Conservation (phyloP, 1,284 basidiomycete genomes). For the Chondrostereum purpureum region DNA sequence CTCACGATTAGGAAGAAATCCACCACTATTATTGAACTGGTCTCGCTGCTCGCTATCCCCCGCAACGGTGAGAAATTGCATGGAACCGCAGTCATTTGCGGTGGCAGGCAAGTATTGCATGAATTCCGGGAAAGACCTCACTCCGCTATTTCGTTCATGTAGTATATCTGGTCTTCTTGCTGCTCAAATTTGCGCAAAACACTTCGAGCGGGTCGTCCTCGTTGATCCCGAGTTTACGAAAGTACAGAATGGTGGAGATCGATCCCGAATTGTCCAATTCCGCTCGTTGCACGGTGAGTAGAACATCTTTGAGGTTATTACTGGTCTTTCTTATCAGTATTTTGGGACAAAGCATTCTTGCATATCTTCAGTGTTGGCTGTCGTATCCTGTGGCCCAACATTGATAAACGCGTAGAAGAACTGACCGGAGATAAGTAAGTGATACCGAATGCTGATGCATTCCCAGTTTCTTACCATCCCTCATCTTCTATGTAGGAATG, state of each 20-base stretch:
- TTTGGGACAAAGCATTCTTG: too few relatives aligned
- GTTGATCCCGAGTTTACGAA: conserved; percentile 8
- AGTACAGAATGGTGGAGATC: background rate
- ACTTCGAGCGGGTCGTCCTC: conserved; percentile 6
- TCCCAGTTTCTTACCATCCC: background rate
- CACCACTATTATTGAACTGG: too few relatives aligned
- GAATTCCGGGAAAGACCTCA: background rate
- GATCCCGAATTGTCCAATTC: conserved; percentile 7
- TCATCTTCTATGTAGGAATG: background rate
- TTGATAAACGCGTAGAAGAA: background rate
- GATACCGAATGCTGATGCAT: background rate
- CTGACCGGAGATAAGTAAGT: conserved; percentile 1
- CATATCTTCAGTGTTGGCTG: conserved; percentile 6
- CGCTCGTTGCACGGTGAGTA: conserved; percentile 6
- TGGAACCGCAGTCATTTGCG: conserved; percentile 7
- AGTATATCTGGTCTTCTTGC: conserved; percentile 9
- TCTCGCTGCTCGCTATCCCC: too few relatives aligned
- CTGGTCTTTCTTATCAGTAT: too few relatives aligned
- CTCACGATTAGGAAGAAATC: too few relatives aligned
- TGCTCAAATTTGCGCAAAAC: conserved; percentile 10
- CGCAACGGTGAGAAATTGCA: background rate
- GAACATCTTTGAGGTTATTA: too few relatives aligned
- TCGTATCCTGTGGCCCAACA: conserved; percentile 7
- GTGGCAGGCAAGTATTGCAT: conserved; percentile 6
- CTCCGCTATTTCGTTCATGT: background rate